These are phyloP conservation scores for Parasitella parasitica DNA, from an alignment of 371 early-diverging fungal species.

Conservation along the genomic window DNA sequence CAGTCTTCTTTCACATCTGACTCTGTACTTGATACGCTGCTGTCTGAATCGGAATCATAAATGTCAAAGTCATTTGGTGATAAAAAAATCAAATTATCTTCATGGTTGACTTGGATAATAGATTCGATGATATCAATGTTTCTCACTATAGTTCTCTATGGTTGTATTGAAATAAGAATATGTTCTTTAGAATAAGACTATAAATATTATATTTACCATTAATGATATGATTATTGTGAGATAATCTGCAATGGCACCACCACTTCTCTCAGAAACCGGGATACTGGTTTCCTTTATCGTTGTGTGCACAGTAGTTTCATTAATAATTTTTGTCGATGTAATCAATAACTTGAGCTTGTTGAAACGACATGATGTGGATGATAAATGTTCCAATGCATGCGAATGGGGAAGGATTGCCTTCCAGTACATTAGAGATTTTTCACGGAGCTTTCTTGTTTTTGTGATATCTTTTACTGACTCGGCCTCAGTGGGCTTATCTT, in stretches of 20 bases:
- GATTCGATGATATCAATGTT: slow-evolving; percentile 15
- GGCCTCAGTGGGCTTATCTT: slow-evolving; percentile 7
- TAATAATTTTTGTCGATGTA: slow-evolving; percentile 13
- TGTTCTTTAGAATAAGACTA: slow-evolving; percentile 9
- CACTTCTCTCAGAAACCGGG: slow-evolving; percentile 12
- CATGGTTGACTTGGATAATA: slow-evolving; percentile 17
- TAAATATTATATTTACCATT: slow-evolving; percentile 11
- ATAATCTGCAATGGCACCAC: slow-evolving; percentile 14
- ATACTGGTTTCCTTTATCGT: slow-evolving; percentile 9
- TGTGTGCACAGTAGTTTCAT: slow-evolving; percentile 9
- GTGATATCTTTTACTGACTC: slow-evolving; percentile 8
- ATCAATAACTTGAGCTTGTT: slow-evolving; percentile 15
- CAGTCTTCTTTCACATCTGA: slow-evolving; percentile 5
- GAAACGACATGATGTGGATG: slow-evolving; percentile 12
- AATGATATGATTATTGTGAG: slow-evolving; percentile 15
- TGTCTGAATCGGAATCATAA: slow-evolving; percentile 21
- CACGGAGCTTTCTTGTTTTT: background rate
- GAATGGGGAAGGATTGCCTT: slow-evolving; percentile 6
- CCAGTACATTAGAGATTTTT: slow-evolving; percentile 11
- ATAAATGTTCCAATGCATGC: slow-evolving; percentile 12
- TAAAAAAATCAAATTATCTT: slow-evolving; percentile 13
- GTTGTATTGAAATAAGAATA: slow-evolving; percentile 17
- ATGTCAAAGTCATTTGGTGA: slow-evolving; percentile 11
- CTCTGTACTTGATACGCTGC: slow-evolving; percentile 11
- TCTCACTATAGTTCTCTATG: slow-evolving; percentile 14